Evolutionary conservation across 306 rosid genomes (phyloP).

Genomic region (Quercus alba): DNA sequence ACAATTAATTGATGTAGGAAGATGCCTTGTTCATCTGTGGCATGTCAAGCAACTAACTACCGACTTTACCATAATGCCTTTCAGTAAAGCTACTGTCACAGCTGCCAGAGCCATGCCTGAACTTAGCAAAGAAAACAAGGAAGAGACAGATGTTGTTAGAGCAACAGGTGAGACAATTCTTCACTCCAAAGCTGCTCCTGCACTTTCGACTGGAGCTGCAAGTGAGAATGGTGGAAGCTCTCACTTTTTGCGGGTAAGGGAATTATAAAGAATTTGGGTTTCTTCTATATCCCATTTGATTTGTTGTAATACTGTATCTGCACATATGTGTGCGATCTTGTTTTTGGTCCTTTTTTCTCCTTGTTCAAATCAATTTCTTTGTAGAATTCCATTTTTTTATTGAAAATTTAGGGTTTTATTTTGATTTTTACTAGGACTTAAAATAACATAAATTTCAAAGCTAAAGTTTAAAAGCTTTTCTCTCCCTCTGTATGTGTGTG

Average conservation of each 20-base stretch:
- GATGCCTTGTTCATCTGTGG: background rate
- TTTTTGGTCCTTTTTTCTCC: background rate
- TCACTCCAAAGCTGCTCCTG: conserved; percentile 44
- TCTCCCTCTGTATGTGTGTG: no score
- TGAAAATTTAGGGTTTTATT: no score
- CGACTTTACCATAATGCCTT: conserved; percentile 19
- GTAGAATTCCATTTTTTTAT: background rate
- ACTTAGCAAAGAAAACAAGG: conserved; percentile 47
- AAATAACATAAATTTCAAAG: no score
- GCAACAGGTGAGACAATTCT: conserved; percentile 28
- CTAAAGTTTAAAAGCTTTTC: no score
- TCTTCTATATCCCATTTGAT: background rate
- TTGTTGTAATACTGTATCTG: background rate
- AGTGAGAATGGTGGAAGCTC: conserved; percentile 64
- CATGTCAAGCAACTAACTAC: conserved; percentile 10
- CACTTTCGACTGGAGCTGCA: conserved; percentile 59
- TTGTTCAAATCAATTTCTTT: background rate
- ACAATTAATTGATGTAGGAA: background rate
- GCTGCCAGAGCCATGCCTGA: conserved; percentile 40
- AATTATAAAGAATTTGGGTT: background rate
- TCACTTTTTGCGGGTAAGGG: conserved; percentile 57
- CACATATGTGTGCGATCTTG: background rate
- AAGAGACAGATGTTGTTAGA: conserved; percentile 43
- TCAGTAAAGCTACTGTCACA: conserved; percentile 52
- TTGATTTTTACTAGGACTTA: no score